Base-by-base conservation (phyloP, 2,329 filamentous ascomycete species). In the Botrytis aclada region DNA sequence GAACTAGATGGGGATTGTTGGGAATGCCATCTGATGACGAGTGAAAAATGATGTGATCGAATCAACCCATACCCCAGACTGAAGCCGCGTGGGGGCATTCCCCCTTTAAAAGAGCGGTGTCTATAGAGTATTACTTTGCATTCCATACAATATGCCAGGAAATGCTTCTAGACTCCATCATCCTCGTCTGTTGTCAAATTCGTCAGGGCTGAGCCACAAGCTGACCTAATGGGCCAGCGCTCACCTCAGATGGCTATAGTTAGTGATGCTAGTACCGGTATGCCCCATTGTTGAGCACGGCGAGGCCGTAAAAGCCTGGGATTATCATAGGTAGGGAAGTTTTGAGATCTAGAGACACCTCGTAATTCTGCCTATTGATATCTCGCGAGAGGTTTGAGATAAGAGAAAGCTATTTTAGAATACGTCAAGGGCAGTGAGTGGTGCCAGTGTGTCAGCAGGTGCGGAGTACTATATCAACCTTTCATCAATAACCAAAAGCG, bases 151-250 rank as follows among this genome's bases (percentile, higher is more conserved):
- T 9, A 18, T 25, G 41, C 10, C 34, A 41, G 47, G 25, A 22
- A 41, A 67, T 29, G 65, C 18, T 29, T 41, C 47, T 67, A 25
- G 25, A 56, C 29, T 54, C 47, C 34, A 32, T 12, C 29, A 41
- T 32, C 32, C 45, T 54, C 32, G 16, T 66, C 22, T 16, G 51
- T 66, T n/a, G 4, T 25, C 12, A 34, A 47, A n/a, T 66, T 47
- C 34, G 47, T 67, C 10, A 47, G 22, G n/a, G 65, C 65, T 67
- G n/a, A 56, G 34, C 47, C 47, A 67, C 65, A 67, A n/a, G 65
- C 65, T 56, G 65, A 56, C 8, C 47, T 67, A 29, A 67, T 41
- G 34, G 25, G 64, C 34, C 34, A 54, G 22, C 45, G 45, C 64
- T 39, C 45, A 66, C 45, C 45, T 66, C 32, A 67, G 64, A 54